Percentiles rank a stretch among this genome's conserved stretches.
phyloP scores from a whole-genome alignment of 495 filamentous ascomycete genomes.

The Lasiosphaeris hirsuta region DNA sequence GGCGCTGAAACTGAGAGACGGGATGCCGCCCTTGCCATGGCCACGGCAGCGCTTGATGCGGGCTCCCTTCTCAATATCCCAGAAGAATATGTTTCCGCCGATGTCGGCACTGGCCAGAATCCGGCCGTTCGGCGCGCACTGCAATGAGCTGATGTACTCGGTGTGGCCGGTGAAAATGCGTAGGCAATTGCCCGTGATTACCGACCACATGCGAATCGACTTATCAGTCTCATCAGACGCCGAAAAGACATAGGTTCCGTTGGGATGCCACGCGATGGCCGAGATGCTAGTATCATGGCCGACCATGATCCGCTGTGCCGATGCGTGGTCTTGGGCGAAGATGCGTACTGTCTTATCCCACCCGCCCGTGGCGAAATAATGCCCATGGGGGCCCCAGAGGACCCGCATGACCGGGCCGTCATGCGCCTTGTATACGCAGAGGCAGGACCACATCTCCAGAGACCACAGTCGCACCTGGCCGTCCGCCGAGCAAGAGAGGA shows the following conservation, averaged over 20 bases:
- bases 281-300: slow-evolving; percentile 91
- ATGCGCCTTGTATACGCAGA: slow-evolving; percentile 91
- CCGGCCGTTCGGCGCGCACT: slow-evolving; percentile 82
- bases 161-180: slow-evolving; percentile 90
- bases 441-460: slow-evolving; percentile 79
- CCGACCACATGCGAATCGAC: slow-evolving; percentile 95
- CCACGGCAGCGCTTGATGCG: slow-evolving; percentile 89
- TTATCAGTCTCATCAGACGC: slow-evolving; percentile 75
- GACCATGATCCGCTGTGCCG: slow-evolving; percentile 80
- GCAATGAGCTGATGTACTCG: slow-evolving; percentile 74
- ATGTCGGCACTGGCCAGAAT: slow-evolving; percentile 84
- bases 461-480: slow-evolving; percentile 89
- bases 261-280: slow-evolving; percentile 83
- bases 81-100: slow-evolving; percentile 81
- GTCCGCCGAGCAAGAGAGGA: slow-evolving; percentile 86
- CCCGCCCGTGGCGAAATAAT: slow-evolving; percentile 87
- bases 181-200: slow-evolving; percentile 77
- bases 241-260: slow-evolving; percentile 88
- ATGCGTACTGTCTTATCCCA: slow-evolving; percentile 87
- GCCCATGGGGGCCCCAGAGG: slow-evolving; percentile 87
- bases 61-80: slow-evolving; percentile 81
- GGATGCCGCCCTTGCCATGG: slow-evolving; percentile 90
- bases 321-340: slow-evolving; percentile 87
- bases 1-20: slow-evolving; percentile 84
- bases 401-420: slow-evolving; percentile 85